Evolutionary conservation across 2,329 filamentous ascomycete species (phyloP), one percentile per base, ranked within the genome.

Genomic region (Dothideomycetes sp.): DNA sequence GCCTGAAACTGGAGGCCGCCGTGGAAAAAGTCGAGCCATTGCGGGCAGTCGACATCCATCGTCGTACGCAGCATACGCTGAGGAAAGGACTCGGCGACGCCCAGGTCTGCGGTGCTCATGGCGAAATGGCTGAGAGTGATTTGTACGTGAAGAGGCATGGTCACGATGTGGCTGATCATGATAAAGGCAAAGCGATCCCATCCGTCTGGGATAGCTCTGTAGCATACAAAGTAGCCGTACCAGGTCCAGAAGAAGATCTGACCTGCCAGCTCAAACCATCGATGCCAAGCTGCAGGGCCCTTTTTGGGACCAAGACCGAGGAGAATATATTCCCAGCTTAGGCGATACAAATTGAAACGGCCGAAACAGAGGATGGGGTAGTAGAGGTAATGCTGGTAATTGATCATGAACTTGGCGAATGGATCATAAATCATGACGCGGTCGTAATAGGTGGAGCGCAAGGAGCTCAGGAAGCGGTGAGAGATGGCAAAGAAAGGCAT

Each of bases 51-150:
- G 16, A 94, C 79, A 47, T 94, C 86, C 86, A 94, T 94, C 10
- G 87, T 94, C 1, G 87, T 94, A 49, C 88, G 79, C 34, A 94
- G 70, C 81, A 93, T 91, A 59, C 81, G 84, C 61, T 94, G 86
- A 1, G 87, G 78, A 58, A 94, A 94, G 0, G 84, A 91, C 58
- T 94, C 87, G 37, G 79, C 70, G 1, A 82, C 77, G 0, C 88
- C 88, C 10, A 94, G 69, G 52, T 94, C 85, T 9, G 84, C 74
- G 0, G 87, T 94, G 50, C 84, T 89, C 87, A 94, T 94, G 48
- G 84, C 48, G 32, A 93, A 94, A 61, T 94, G 87, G 2, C 84
- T 91, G 14, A 94, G 73, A 0, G 86, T 93, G 57, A 94, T 94
- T 58, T 94, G 87, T 9, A 89, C 74, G 58, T 94, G 87, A 37